Evolutionary conservation across 805 yeast species (phyloP).

Genomic region (Candida glaebosa): DNA sequence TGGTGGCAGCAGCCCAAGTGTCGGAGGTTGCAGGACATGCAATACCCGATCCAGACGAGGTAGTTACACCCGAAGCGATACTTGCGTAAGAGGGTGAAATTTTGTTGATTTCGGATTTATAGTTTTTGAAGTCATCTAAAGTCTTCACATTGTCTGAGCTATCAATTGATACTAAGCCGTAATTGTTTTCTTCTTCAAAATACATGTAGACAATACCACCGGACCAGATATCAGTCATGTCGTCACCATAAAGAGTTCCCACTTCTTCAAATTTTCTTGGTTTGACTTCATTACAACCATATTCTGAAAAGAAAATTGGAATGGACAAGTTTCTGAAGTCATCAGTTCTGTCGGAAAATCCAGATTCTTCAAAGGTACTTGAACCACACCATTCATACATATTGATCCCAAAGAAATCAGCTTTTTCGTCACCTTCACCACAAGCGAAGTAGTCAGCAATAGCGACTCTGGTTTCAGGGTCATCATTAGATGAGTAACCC

Average conservation of each 20-base stretch:
- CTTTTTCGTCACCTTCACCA: constrained; percentile 60
- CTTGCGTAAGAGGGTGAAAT: constrained; percentile 33
- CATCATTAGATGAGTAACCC: constrained; percentile 82
- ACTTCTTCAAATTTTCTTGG: constrained; percentile 79
- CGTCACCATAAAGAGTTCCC: constrained; percentile 53
- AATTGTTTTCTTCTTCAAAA: constrained; percentile 70
- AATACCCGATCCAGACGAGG: constrained; percentile 38
- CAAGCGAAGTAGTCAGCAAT: constrained; percentile 77
- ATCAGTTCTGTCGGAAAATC: constrained; percentile 61
- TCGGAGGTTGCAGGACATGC: constrained; percentile 33
- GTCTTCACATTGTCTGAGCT: constrained; percentile 51
- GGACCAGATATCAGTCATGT: constrained; percentile 84
- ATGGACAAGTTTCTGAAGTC: constrained; percentile 63
- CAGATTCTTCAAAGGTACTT: constrained; percentile 56
- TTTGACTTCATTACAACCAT: constrained; percentile 67
- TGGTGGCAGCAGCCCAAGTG: constrained; percentile 36
- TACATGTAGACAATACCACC: constrained; percentile 90
- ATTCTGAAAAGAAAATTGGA: constrained; percentile 79
- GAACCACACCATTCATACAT: constrained; percentile 88
- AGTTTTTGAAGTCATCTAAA: constrained; percentile 60
- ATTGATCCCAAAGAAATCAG: constrained; percentile 85
- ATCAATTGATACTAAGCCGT: constrained; percentile 64
- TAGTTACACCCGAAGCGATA: constrained; percentile 18
- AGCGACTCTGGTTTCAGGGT: constrained; percentile 57
- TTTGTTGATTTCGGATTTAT: constrained; percentile 52